Base-by-base conservation (phyloP, 2,329 filamentous ascomycete genomes). In the Cyanodermella asteris region DNA sequence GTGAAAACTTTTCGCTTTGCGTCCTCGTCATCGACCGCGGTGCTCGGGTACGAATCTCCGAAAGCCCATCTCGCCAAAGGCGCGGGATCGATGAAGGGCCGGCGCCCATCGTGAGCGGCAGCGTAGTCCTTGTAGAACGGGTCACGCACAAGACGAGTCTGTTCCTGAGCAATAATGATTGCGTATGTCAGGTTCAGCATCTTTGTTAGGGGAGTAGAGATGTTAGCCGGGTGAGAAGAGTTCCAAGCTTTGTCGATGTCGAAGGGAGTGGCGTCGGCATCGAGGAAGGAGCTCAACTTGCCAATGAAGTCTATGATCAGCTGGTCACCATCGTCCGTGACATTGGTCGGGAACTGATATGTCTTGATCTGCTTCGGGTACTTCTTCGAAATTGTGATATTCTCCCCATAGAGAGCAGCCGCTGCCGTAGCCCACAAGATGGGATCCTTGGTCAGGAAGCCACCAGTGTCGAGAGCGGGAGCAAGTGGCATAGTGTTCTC, bases 221-320 rank as follows among this genome's bases (percentile, higher is more conserved):
- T 20, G 4, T 25, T 26, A 20, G 21, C 18, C 13, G 35, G 27
- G 7, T 35, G 34, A 2, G 35, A 43, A 7, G 28, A 23, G 11
- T 29, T 26, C 42, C 42, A 44, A 4, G 31, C 26, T 12, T 34
- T 29, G 16, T 35, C 31, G 13, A 44, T 26, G 17, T 34, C 30
- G 12, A 34, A 16, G 5, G 31, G 11, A 12, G 33, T 29, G n/a
- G 31, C 17, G 10, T 11, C 29, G 16, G 22, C 25, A 10, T 15
- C 20, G 6, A 35, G 18, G 16, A 28, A 35, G 5, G 4, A 13
- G 24, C 31, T 25, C n/a, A 35, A 13, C 16, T 27, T 30, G 22
- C 13, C 16, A 4, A 32, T 25, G 20, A 34, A 32, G 15, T 12
- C 22, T 9, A 34, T 18, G 4, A 32, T 4, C 9, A 31, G 13